These are phyloP conservation scores for Stagonosporopsis chrysanthemi DNA, from an alignment of 2,329 filamentous ascomycete genomes.

Conservation along the genomic window DNA sequence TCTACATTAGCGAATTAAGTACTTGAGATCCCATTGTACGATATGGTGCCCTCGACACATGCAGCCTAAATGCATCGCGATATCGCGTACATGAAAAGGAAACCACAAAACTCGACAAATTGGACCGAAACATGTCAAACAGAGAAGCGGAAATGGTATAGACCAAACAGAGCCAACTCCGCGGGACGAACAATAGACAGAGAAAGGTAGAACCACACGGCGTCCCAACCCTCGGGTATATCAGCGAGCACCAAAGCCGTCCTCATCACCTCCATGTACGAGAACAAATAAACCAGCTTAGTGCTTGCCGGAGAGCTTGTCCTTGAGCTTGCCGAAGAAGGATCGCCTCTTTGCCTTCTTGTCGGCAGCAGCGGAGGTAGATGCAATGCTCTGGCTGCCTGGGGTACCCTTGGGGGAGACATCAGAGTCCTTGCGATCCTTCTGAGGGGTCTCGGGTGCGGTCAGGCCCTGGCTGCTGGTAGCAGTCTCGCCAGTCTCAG, in stretches of 20 bases:
- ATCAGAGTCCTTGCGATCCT: constrained; percentile 34
- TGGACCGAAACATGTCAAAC: constrained; percentile 30
- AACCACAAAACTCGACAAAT: constrained; percentile 29
- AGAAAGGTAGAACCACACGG: constrained; percentile 25
- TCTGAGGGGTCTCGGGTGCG: constrained; percentile 39
- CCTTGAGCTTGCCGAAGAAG: constrained; percentile 59
- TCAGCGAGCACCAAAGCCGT: constrained; percentile 30
- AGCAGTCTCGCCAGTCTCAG: constrained; percentile 44
- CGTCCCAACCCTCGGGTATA: constrained; percentile 31
- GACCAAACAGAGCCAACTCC: constrained; percentile 46
- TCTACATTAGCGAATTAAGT: constrained; percentile 44
- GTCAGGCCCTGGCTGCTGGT: constrained; percentile 29
- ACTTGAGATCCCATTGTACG: constrained; percentile 21
- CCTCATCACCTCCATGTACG: constrained; percentile 23
- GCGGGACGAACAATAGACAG: constrained; percentile 37
- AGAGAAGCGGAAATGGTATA: constrained; percentile 45
- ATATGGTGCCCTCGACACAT: constrained; percentile 14
- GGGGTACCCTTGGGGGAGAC: constrained; percentile 49
- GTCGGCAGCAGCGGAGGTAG: constrained; percentile 35
- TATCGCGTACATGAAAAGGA: background rate
- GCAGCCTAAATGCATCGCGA: constrained; percentile 8
- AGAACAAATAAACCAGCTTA: constrained; percentile 24
- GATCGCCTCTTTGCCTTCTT: constrained; percentile 59
- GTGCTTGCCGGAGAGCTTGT: constrained; percentile 52
- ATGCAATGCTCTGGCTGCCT: constrained; percentile 46